These are phyloP conservation scores for Russula earlei DNA, from an alignment of 768 basidiomycete species.

Conservation along the genomic window DNA sequence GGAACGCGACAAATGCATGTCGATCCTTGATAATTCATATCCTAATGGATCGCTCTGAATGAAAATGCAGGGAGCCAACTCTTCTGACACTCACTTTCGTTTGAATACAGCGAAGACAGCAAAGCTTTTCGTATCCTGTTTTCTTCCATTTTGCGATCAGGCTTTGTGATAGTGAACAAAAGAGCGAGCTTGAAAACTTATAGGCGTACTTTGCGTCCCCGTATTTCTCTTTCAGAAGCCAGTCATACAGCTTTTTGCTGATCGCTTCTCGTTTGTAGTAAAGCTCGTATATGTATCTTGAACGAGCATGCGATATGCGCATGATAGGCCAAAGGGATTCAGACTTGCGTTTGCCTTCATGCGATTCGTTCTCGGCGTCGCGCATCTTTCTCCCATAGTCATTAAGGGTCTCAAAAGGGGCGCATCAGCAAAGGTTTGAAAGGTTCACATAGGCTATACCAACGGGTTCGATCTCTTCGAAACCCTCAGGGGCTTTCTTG, in stretches of 20 bases:
- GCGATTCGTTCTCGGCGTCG: conserved; percentile 96
- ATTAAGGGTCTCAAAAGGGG: conserved; percentile 68
- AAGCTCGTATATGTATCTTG: conserved; percentile 94
- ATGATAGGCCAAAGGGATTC: conserved; percentile 97
- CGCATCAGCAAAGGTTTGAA: neutral
- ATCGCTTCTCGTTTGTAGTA: conserved; percentile 99
- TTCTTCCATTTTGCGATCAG: conserved; percentile 99
- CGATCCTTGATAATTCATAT: conserved; percentile 99
- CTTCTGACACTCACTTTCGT: conserved; percentile 50
- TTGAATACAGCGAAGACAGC: conserved; percentile 94
- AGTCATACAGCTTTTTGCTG: conserved; percentile 88
- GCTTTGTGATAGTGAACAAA: conserved; percentile 32
- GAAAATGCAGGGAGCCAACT: neutral
- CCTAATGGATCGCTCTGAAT: conserved; percentile 37
- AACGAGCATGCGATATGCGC: conserved; percentile 94
- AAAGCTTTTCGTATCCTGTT: conserved; percentile 94
- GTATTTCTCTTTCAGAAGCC: conserved; percentile 95
- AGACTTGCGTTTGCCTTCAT: conserved; percentile 94
- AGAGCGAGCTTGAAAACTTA: neutral
- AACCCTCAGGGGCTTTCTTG: conserved; percentile 91
- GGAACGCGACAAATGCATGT: conserved; percentile 98
- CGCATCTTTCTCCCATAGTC: conserved; percentile 99
- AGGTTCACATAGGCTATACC: conserved; percentile 20
- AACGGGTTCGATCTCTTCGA: conserved; percentile 84
- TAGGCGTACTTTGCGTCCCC: conserved; percentile 84